These are phyloP conservation scores for Magnaporthiopsis rhizophila DNA, from an alignment of 2,329 filamentous ascomycete species.

Conservation along the genomic window DNA sequence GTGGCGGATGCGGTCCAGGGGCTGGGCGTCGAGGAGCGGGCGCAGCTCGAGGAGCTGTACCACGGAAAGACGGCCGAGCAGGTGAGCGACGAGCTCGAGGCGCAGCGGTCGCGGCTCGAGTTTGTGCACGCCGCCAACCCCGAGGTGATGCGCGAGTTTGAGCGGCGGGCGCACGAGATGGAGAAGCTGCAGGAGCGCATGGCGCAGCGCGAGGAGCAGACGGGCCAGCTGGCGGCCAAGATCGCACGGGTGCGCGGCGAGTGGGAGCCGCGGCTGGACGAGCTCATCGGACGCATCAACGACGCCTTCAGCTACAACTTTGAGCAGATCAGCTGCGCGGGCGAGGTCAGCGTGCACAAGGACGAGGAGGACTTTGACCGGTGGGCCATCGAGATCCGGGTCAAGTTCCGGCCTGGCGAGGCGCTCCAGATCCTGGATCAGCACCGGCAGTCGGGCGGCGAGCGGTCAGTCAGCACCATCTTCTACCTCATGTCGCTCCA, in stretches of 20 bases:
- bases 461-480: conserved; percentile 92
- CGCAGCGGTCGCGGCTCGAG: conserved; percentile 67
- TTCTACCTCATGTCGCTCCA: conserved; percentile 99
- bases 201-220: conserved; percentile 41
- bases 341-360: conserved; percentile 82
- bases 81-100: conserved; percentile 65
- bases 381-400: conserved; percentile 89
- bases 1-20: conserved; percentile 28
- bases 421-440: conserved; percentile 76
- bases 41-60: conserved; percentile 35
- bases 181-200: conserved; percentile 51
- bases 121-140: conserved; percentile 73
- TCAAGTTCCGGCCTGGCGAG: conserved; percentile 88
- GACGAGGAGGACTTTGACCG: conserved; percentile 78
- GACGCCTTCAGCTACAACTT: conserved; percentile 91
- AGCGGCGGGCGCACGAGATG: conserved; percentile 64
- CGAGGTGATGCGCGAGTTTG: conserved; percentile 68
- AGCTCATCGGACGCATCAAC: conserved; percentile 72
- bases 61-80: conserved; percentile 49
- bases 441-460: conserved; percentile 91
- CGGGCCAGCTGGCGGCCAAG: conserved; percentile 45
- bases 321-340: conserved; percentile 85
- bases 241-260: conserved; percentile 59
- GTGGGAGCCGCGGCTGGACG: conserved; percentile 82
- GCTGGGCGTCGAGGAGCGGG: conserved; percentile 30